A percentile compares a stretch with the other conserved stretches of the same genome.
Conservation (phyloP, 1,139 yeast species). For the Wickerhamomyces sp. region DNA sequence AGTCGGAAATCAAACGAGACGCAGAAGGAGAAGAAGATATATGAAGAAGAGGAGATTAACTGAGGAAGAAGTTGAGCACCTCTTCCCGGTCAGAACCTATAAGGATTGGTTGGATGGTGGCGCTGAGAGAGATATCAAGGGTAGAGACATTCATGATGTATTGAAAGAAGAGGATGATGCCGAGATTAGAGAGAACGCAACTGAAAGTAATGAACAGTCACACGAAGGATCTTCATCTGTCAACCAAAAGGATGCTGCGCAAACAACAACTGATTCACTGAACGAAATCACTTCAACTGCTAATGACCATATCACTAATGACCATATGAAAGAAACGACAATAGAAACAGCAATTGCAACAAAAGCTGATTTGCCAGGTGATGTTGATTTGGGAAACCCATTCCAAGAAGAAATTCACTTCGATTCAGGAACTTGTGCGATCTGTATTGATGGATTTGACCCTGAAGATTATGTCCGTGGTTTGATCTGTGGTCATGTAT, state of each 20-base stretch:
- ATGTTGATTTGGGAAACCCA: conserved; percentile 22
- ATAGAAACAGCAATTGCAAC: conserved; percentile 9
- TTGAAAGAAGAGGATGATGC: conserved; percentile 24
- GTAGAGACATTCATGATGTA: conserved; percentile 19
- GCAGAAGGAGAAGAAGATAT: conserved; percentile 21
- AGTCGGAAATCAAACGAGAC: conserved; percentile 10
- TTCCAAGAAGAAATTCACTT: conserved; percentile 39
- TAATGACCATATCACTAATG: not conserved
- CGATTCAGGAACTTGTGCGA: conserved; percentile 75
- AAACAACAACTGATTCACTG: not conserved
- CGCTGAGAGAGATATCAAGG: conserved; percentile 24
- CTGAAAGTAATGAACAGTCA: conserved; percentile 5
- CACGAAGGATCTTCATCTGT: not conserved
- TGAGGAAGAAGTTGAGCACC: conserved; percentile 53
- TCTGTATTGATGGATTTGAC: conserved; percentile 66
- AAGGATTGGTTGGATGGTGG: conserved; percentile 54
- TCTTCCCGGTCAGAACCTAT: conserved; percentile 64
- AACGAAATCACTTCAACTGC: not conserved
- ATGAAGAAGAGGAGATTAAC: conserved; percentile 49
- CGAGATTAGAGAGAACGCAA: conserved; percentile 7
- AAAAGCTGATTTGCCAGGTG: conserved; percentile 9
- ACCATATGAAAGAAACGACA: not conserved
- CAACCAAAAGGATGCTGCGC: too few relatives aligned
- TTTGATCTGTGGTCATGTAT: conserved; percentile 77
- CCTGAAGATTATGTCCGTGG: conserved; percentile 66